Percentiles rank a stretch among this genome's conserved stretches.
These are phyloP conservation scores for Ascochyta viciae-villosae DNA, from an alignment of 2,329 filamentous ascomycete genomes.

Conservation along the genomic window DNA sequence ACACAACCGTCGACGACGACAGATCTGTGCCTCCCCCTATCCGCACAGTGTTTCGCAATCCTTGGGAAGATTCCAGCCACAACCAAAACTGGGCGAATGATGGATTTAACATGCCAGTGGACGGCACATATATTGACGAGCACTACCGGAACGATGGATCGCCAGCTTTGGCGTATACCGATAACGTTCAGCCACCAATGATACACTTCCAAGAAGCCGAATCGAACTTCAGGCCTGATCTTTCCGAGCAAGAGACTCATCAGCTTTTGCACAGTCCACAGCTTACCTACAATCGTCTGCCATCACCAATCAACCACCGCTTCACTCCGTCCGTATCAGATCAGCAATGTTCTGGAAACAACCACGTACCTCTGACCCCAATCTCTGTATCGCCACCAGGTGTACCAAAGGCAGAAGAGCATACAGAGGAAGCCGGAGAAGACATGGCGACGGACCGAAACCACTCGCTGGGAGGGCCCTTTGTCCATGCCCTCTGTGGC, in stretches of 20 bases:
- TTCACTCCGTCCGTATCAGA: neutral
- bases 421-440: neutral
- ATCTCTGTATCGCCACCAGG: neutral
- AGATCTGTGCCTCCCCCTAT: neutral
- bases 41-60: conserved; percentile 5
- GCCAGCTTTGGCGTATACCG: neutral
- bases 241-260: neutral
- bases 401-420: neutral
- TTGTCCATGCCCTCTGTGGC: conserved; percentile 41
- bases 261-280: neutral
- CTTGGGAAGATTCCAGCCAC: neutral
- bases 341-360: neutral
- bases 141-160: neutral
- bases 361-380: neutral
- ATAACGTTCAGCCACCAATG: neutral
- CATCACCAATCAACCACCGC: neutral
- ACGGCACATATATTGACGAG: neutral
- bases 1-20: neutral
- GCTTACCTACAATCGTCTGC: neutral
- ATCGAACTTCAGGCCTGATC: neutral
- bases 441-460: neutral
- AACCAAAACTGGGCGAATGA: neutral
- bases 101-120: neutral
- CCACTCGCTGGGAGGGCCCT: conserved; percentile 10
- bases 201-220: neutral